Evolutionary conservation across 2,329 filamentous ascomycete genomes (phyloP).

Genomic region (Colletotrichum sp.): DNA sequence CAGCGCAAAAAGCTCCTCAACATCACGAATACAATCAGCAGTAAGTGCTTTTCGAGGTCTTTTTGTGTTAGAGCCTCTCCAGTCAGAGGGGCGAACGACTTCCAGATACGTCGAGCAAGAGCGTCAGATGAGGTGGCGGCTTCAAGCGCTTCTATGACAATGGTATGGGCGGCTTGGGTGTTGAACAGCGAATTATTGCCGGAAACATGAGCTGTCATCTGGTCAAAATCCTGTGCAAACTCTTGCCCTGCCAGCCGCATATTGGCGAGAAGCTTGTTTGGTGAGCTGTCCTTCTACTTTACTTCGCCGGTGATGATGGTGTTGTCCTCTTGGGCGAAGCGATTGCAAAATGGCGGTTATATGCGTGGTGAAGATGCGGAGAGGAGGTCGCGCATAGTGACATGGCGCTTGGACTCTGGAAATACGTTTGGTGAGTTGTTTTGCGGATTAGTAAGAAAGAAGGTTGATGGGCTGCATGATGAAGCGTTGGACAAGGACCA

Average conservation of each 20-base stretch:
- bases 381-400: background rate
- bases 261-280: constrained; percentile 5
- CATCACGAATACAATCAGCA: background rate
- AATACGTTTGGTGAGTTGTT: background rate
- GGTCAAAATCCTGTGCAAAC: background rate
- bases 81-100: background rate
- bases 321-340: background rate
- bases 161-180: background rate
- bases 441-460: constrained; percentile 8
- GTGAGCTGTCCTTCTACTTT: background rate
- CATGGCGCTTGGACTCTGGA: background rate
- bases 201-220: background rate
- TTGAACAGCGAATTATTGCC: background rate
- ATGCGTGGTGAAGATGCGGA: background rate
- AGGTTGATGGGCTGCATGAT: constrained; percentile 8
- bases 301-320: constrained; percentile 5
- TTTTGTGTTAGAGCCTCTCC: background rate
- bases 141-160: constrained; percentile 3
- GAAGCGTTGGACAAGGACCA: constrained; percentile 1
- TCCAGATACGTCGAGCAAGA: background rate
- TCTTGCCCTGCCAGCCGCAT: background rate
- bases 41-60: background rate
- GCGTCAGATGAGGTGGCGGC: background rate
- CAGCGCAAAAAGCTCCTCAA: background rate
- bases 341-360: constrained; percentile 1